phyloP scores from a whole-genome alignment of 2,329 filamentous ascomycete genomes.

The Malbranchea zuffiana region DNA sequence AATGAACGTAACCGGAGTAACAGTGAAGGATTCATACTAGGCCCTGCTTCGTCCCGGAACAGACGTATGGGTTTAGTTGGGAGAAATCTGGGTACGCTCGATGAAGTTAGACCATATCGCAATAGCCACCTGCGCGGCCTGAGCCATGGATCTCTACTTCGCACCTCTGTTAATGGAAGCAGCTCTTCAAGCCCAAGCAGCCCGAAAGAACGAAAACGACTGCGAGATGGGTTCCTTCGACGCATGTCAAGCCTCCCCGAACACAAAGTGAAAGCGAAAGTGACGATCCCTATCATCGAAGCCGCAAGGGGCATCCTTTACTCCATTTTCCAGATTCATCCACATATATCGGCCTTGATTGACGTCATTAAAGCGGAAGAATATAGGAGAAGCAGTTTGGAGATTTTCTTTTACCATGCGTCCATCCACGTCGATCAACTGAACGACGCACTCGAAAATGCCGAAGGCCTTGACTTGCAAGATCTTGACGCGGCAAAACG shows the following conservation, averaged over 20 bases:
- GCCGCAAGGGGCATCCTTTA: slow-evolving; percentile 46
- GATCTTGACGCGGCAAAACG: slow-evolving; percentile 38
- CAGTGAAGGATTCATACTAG: slow-evolving; percentile 49
- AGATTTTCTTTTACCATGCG: slow-evolving; percentile 47
- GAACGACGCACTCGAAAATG: slow-evolving; percentile 43
- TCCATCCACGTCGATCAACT: slow-evolving; percentile 47
- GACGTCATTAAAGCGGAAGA: slow-evolving; percentile 39
- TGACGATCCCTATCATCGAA: slow-evolving; percentile 43
- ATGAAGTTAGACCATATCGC: slow-evolving; percentile 42
- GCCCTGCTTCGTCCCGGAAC: slow-evolving; percentile 35
- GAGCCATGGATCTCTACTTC: slow-evolving; percentile 46
- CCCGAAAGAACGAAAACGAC: slow-evolving; percentile 32
- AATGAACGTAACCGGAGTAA: slow-evolving; percentile 51
- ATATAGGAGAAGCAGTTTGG: slow-evolving; percentile 40
- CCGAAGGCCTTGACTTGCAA: slow-evolving; percentile 39
- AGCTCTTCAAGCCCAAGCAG: slow-evolving; percentile 37
- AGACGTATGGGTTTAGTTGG: slow-evolving; percentile 52
- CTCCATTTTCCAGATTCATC: slow-evolving; percentile 43
- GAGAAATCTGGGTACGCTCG: slow-evolving; percentile 43
- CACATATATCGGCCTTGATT: slow-evolving; percentile 37
- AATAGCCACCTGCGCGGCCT: slow-evolving; percentile 47
- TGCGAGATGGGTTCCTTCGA: slow-evolving; percentile 37
- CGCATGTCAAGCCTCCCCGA: slow-evolving; percentile 49
- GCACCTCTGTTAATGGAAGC: slow-evolving; percentile 24
- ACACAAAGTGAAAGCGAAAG: slow-evolving; percentile 40